Evolutionary conservation across 306 rosid genomes (phyloP).

Genomic region (Casuarina equisetifolia): DNA sequence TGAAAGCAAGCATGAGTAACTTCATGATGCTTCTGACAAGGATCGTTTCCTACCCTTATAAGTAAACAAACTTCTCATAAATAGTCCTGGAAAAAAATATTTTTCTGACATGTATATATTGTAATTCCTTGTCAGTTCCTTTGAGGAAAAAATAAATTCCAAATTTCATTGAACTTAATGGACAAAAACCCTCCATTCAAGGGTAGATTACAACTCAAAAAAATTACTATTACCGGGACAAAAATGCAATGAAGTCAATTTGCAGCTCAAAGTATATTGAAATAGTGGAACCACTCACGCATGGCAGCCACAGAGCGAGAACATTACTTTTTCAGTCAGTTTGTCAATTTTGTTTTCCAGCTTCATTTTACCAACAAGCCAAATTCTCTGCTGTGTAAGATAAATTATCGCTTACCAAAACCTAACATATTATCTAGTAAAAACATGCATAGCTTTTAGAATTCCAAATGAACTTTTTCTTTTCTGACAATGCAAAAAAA

Average conservation of each 20-base stretch:
- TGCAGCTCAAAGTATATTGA: constrained; percentile 4
- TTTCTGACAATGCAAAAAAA: not conserved
- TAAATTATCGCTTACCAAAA: constrained; percentile 27
- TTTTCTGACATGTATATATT: not conserved
- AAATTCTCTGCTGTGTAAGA: constrained; percentile 22
- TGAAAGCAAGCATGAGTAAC: constrained; percentile 1
- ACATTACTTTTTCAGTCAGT: constrained; percentile 7
- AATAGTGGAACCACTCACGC: not conserved
- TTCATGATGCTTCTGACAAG: constrained; percentile 8
- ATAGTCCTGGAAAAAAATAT: constrained; percentile 1
- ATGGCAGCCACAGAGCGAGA: not conserved
- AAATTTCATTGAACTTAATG: not conserved
- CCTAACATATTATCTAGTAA: constrained; percentile 2
- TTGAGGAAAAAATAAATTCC: constrained; percentile 5
- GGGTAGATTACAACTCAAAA: constrained; percentile 21
- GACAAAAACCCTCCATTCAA: constrained; percentile 8
- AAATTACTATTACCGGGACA: constrained; percentile 8
- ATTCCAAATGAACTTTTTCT: constrained; percentile 2
- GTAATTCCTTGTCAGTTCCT: not conserved
- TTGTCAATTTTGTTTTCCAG: constrained; percentile 22
- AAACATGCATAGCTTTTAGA: not conserved
- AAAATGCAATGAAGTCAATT: constrained; percentile 12
- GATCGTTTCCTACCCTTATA: constrained; percentile 5
- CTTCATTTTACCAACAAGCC: constrained; percentile 18
- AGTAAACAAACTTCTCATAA: constrained; percentile 8